A percentile compares a stretch with the other conserved stretches of the same genome.
These are phyloP conservation scores for Gossypium davidsonii DNA, from an alignment of 441 rosid species.

Conservation along the genomic window DNA sequence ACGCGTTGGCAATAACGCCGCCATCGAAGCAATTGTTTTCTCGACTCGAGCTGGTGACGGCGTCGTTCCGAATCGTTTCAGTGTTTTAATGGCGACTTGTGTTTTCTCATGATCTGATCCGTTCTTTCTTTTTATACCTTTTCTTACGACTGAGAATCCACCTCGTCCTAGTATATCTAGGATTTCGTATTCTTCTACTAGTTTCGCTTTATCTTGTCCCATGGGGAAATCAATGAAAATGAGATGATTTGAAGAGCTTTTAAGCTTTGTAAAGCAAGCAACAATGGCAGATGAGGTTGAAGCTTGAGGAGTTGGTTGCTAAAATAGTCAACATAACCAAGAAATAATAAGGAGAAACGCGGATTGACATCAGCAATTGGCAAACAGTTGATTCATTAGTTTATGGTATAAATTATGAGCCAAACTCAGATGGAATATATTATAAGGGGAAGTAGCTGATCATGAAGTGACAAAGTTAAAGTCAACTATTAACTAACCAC, in stretches of 20 bases:
- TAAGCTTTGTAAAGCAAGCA: not conserved
- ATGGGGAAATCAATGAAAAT: conserved; percentile 20
- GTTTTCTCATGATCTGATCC: conserved; percentile 16
- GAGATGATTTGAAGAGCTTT: not conserved
- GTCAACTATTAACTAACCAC: conserved; percentile 40
- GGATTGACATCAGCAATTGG: conserved; percentile 32
- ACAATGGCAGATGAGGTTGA: not conserved
- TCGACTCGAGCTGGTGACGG: conserved; percentile 9
- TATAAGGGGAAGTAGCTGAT: conserved; percentile 18
- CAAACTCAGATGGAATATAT: conserved; percentile 24
- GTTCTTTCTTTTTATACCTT: conserved; percentile 30
- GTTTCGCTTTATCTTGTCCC: conserved; percentile 47
- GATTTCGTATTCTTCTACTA: conserved; percentile 52
- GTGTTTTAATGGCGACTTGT: conserved; percentile 51
- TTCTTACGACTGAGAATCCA: conserved; percentile 71
- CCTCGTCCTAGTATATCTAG: conserved; percentile 52
- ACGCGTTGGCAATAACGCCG: conserved; percentile 28
- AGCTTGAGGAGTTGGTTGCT: not conserved
- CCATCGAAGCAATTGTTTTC: conserved; percentile 18
- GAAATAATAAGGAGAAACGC: conserved; percentile 19
- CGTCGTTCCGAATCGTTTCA: conserved; percentile 38
- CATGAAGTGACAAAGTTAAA: conserved; percentile 37
- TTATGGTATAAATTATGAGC: conserved; percentile 26
- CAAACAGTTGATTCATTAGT: conserved; percentile 18
- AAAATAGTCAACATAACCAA: conserved; percentile 6